phyloP scores from a whole-genome alignment of 1,284 basidiomycete genomes.

The Kwoniella shivajii region DNA sequence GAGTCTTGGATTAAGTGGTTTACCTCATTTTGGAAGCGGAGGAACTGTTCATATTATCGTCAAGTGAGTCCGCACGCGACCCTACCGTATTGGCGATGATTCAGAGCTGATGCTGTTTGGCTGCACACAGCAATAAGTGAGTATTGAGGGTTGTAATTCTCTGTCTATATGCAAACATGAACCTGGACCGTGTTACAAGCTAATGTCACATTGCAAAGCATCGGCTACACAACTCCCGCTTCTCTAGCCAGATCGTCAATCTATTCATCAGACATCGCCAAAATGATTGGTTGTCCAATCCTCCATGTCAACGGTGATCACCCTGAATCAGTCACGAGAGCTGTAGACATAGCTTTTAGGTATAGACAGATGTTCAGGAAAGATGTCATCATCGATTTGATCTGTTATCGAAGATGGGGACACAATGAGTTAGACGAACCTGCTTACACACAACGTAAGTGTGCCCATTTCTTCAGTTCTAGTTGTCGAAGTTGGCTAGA shows the following conservation, averaged over 20 bases:
- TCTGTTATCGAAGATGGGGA: slow-evolving; percentile 76
- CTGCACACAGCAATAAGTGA: slow-evolving; percentile 20
- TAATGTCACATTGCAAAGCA: slow-evolving; percentile 61
- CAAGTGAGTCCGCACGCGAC: slow-evolving; percentile 62
- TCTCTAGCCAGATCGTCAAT: slow-evolving; percentile 76
- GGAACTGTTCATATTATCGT: slow-evolving; percentile 89
- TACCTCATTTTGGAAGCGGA: slow-evolving; percentile 85
- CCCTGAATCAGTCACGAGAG: slow-evolving; percentile 80
- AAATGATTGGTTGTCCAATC: slow-evolving; percentile 84
- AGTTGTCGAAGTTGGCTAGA: no score
- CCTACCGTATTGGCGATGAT: background rate
- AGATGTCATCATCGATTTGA: slow-evolving; percentile 82
- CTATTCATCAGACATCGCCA: slow-evolving; percentile 83
- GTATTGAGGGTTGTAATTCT: no score
- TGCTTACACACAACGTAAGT: slow-evolving; percentile 72
- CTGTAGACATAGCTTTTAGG: slow-evolving; percentile 75
- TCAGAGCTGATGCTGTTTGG: background rate
- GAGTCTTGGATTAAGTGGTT: slow-evolving; percentile 74
- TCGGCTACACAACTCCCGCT: slow-evolving; percentile 86
- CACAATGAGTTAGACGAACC: slow-evolving; percentile 92
- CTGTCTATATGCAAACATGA: background rate
- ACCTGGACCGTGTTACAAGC: background rate
- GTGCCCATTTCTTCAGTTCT: slow-evolving; percentile 13
- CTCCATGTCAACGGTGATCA: slow-evolving; percentile 90
- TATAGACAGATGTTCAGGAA: slow-evolving; percentile 83